phyloP scores from a whole-genome alignment of 495 filamentous ascomycete species.

The Baudoinia panamericana region DNA sequence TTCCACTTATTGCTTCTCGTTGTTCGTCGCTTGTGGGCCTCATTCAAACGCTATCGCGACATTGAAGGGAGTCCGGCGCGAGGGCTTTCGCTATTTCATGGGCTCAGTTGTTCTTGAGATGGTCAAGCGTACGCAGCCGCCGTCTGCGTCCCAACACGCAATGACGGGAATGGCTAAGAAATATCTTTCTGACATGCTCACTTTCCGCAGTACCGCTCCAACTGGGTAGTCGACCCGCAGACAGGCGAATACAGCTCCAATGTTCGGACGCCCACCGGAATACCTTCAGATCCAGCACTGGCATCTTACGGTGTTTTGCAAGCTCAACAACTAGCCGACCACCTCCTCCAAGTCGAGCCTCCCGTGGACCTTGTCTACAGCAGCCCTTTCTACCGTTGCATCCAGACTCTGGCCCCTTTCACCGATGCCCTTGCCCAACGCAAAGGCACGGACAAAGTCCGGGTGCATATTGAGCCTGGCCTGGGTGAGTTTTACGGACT shows the following conservation, averaged over 20 bases:
- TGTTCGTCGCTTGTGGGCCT: background rate
- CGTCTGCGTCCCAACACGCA: too few species aligned
- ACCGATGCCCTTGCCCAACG: conserved; percentile 35
- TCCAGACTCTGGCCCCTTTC: conserved; percentile 71
- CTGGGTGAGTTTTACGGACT: conserved; percentile 85
- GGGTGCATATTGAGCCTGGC: conserved; percentile 60
- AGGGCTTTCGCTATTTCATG: too few species aligned
- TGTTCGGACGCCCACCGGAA: conserved; percentile 67
- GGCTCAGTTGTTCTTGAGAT: too few species aligned
- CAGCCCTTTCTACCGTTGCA: conserved; percentile 81
- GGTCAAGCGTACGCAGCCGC: too few species aligned
- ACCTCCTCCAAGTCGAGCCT: conserved; percentile 48
- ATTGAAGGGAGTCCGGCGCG: background rate
- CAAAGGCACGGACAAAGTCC: conserved; percentile 27
- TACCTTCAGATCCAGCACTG: conserved; percentile 75
- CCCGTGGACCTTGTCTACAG: conserved; percentile 66
- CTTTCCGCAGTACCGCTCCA: conserved; percentile 65
- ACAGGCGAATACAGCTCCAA: conserved; percentile 60
- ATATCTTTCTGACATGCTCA: conserved; percentile 13
- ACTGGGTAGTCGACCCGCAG: conserved; percentile 66
- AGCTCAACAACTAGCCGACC: conserved; percentile 58
- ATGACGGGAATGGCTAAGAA: background rate
- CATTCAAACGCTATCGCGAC: background rate
- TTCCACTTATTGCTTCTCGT: too few species aligned
- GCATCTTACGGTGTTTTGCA: conserved; percentile 76